These are phyloP conservation scores for Clonostachys sp. DNA, from an alignment of 2,329 filamentous ascomycete species.

Conservation along the genomic window DNA sequence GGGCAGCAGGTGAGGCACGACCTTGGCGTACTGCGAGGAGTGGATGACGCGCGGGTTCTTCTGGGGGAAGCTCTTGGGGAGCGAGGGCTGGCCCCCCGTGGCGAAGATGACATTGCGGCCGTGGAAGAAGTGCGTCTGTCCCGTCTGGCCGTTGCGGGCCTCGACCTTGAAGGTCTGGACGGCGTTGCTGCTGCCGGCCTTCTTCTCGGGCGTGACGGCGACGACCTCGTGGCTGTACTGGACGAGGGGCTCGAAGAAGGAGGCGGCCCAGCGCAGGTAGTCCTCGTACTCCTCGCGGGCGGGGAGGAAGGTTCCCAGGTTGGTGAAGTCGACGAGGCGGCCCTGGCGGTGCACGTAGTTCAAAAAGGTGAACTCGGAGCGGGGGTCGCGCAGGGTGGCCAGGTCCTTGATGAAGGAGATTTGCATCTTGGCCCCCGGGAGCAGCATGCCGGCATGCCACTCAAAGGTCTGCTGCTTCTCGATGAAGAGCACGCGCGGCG, in stretches of 20 bases:
- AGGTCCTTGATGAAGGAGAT: constrained; percentile 97
- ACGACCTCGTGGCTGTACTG: constrained; percentile 75
- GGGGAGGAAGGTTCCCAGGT: constrained; percentile 83
- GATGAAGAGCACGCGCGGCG: constrained; percentile 77
- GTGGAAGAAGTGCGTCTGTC: constrained; percentile 44
- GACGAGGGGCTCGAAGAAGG: constrained; percentile 69
- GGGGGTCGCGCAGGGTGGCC: constrained; percentile 81
- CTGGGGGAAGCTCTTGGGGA: constrained; percentile 65
- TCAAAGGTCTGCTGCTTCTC: constrained; percentile 81
- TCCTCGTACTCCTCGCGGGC: constrained; percentile 88
- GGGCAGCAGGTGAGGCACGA: constrained; percentile 54
- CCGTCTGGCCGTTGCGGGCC: constrained; percentile 57
- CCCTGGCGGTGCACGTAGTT: constrained; percentile 84
- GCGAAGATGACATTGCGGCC: constrained; percentile 63
- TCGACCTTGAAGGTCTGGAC: constrained; percentile 65
- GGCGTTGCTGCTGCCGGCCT: constrained; percentile 21
- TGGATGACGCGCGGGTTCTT: constrained; percentile 75
- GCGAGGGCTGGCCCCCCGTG: constrained; percentile 58
- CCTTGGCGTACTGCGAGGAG: constrained; percentile 77
- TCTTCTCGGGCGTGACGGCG: constrained; percentile 53
- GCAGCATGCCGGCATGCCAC: constrained; percentile 94
- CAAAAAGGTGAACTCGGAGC: constrained; percentile 89
- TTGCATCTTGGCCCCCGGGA: constrained; percentile 93
- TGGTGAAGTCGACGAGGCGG: constrained; percentile 86
- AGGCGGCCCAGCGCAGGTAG: constrained; percentile 89